phyloP scores from a whole-genome alignment of 805 yeast species.

The Starmera quercuum region DNA sequence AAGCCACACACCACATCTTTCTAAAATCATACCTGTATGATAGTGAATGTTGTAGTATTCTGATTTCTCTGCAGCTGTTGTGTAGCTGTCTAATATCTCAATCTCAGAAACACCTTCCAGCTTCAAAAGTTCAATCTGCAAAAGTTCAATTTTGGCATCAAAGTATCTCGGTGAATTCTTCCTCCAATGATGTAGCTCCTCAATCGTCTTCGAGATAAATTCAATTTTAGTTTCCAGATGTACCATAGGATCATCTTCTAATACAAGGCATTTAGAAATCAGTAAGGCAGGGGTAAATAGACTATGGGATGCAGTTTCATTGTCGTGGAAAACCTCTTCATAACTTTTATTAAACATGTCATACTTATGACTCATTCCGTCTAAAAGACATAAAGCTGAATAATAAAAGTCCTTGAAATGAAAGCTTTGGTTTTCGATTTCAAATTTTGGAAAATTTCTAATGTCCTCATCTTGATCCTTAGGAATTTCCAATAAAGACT shows the following conservation, averaged over 20 bases:
- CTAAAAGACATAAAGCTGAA: background rate
- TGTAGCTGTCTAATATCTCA: constrained; percentile 35
- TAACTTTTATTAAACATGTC: background rate
- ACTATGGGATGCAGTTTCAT: constrained; percentile 6
- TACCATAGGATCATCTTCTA: constrained; percentile 15
- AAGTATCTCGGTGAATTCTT: constrained; percentile 29
- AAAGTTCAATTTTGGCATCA: constrained; percentile 26
- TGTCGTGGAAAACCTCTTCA: background rate
- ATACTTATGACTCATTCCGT: background rate
- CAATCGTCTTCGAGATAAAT: constrained; percentile 16
- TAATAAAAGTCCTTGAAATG: constrained; percentile 10
- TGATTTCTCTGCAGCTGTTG: constrained; percentile 35
- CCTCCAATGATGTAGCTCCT: constrained; percentile 27
- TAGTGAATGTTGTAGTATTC: constrained; percentile 21
- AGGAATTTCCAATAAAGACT: constrained; percentile 9
- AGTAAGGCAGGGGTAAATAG: constrained; percentile 1
- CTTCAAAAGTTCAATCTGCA: constrained; percentile 26
- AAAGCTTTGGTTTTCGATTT: constrained; percentile 1
- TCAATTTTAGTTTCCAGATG: constrained; percentile 14
- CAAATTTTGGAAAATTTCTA: constrained; percentile 2
- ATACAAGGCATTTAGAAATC: background rate
- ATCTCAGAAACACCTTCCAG: constrained; percentile 22
- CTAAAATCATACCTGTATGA: constrained; percentile 33
- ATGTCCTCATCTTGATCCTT: constrained; percentile 12
- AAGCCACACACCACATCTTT: constrained; percentile 34